Conservation (phyloP, 768 basidiomycete genomes). For the Boletus vermiculosoides region DNA sequence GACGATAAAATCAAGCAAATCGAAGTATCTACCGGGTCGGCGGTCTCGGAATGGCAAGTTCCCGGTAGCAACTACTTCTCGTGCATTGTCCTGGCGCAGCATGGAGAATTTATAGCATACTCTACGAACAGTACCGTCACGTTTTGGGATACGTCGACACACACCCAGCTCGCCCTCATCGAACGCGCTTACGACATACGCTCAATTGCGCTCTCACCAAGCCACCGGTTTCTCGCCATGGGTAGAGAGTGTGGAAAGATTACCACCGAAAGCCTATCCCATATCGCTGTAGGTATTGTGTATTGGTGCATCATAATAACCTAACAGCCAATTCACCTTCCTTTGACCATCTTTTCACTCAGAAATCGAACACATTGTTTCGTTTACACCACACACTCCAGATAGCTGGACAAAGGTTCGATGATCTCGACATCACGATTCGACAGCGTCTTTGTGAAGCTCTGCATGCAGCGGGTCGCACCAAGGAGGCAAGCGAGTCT, state of each 20-base stretch:
- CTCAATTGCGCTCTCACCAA: not conserved
- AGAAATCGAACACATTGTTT: no score
- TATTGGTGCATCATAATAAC: no score
- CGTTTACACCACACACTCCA: no score
- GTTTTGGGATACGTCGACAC: not conserved
- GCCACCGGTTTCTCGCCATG: not conserved
- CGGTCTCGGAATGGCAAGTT: not conserved
- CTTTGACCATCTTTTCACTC: no score
- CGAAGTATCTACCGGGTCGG: not conserved
- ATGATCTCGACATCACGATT: not conserved
- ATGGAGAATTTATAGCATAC: not conserved
- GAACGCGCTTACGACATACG: not conserved
- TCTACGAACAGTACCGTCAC: not conserved
- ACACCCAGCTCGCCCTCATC: not conserved
- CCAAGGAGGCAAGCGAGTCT: not conserved
- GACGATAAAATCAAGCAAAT: not conserved
- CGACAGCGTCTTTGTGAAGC: not conserved
- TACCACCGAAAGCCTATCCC: not conserved
- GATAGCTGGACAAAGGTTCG: no score
- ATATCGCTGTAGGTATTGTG: not conserved
- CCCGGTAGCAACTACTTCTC: not conserved
- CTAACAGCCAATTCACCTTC: no score
- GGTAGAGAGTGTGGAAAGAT: not conserved
- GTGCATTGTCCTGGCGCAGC: not conserved
- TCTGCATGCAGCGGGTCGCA: not conserved